Conservation (phyloP, 345 rosid species). For the Syzygium aromaticum region DNA sequence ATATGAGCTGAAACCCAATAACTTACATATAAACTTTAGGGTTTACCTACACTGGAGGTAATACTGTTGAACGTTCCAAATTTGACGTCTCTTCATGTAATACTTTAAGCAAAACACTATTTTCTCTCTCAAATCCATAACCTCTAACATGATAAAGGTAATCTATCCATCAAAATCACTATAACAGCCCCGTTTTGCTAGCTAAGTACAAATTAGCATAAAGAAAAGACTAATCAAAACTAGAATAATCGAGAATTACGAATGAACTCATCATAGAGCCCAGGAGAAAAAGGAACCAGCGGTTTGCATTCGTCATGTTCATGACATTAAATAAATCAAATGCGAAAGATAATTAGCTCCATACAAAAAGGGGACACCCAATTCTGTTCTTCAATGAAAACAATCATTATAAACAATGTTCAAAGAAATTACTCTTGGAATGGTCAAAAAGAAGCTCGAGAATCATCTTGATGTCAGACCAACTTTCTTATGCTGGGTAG, state of each 20-base stretch:
- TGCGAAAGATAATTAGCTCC: background rate
- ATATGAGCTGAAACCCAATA: no score
- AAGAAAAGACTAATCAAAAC: background rate
- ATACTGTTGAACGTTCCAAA: no score
- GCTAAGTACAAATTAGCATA: background rate
- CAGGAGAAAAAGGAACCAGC: background rate
- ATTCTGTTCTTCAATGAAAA: background rate
- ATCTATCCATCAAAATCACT: background rate
- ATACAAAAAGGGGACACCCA: background rate
- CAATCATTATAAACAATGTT: background rate
- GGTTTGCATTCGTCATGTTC: background rate
- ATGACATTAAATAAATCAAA: background rate
- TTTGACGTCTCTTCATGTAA: no score
- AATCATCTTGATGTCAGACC: background rate
- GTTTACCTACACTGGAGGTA: no score
- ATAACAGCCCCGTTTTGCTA: background rate
- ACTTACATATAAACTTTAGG: no score
- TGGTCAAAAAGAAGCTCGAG: background rate
- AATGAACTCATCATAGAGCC: background rate
- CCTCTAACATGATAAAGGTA: no score
- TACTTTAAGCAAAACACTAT: no score
- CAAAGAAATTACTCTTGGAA: background rate
- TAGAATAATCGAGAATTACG: background rate
- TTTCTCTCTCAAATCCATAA: no score
- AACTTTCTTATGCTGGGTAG: background rate